Conservation (phyloP, 768 basidiomycete species). For the Guyanaporus albipodus region DNA sequence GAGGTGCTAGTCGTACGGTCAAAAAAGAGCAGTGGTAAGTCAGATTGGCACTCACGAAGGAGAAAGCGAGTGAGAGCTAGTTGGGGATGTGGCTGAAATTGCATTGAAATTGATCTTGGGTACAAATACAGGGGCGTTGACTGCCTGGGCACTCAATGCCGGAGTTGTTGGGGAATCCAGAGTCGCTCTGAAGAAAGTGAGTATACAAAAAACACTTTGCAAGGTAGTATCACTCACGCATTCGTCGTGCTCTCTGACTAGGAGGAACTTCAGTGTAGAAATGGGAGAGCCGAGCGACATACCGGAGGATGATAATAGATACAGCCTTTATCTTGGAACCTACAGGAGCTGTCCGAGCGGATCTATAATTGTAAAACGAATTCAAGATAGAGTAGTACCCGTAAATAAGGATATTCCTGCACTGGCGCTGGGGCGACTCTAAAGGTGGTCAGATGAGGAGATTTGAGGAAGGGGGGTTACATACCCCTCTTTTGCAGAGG, state of each 20-base stretch:
- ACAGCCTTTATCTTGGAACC: constrained; percentile 85
- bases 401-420: constrained; percentile 88
- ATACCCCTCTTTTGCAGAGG: constrained; percentile 52
- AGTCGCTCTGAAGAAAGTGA: constrained; percentile 30
- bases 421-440: constrained; percentile 77
- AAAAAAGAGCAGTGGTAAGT: background rate
- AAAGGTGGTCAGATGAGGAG: constrained; percentile 8
- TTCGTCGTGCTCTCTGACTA: constrained; percentile 21
- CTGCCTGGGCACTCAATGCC: constrained; percentile 55
- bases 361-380: background rate
- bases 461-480: constrained; percentile 17
- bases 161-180: constrained; percentile 44
- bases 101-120: constrained; percentile 59
- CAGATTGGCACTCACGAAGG: constrained; percentile 21
- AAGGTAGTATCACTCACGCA: constrained; percentile 22
- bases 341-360: constrained; percentile 58
- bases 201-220: background rate
- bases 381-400: constrained; percentile 49
- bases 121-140: constrained; percentile 83
- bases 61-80: constrained; percentile 27
- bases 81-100: constrained; percentile 7
- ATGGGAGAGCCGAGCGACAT: constrained; percentile 9
- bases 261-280: constrained; percentile 13
- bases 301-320: constrained; percentile 78
- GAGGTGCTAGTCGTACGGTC: constrained; percentile 21